Conservation (phyloP, 1,284 basidiomycete genomes). For the Leccinum fuscescens region DNA sequence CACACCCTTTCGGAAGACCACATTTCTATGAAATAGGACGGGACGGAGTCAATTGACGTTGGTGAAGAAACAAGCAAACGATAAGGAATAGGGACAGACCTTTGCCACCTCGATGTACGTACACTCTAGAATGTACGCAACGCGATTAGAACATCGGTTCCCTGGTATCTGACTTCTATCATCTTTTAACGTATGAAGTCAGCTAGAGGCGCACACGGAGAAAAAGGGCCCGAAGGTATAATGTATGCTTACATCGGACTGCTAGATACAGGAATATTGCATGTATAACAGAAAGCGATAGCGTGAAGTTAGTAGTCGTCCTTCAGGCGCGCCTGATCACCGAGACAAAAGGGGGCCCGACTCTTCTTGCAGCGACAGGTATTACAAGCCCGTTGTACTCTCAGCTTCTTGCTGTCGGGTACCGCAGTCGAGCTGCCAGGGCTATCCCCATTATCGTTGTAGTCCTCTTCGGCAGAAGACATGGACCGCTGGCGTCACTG, state of each 20-base stretch:
- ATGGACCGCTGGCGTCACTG: not conserved
- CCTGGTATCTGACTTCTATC: slow-evolving; percentile 64
- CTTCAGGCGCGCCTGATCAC: not conserved
- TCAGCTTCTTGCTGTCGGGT: slow-evolving; percentile 54
- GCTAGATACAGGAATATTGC: not conserved
- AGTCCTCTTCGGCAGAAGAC: slow-evolving; percentile 40
- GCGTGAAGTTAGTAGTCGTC: slow-evolving; percentile 10
- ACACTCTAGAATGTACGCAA: slow-evolving; percentile 70
- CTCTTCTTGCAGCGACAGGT: slow-evolving; percentile 75
- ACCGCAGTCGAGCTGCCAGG: not conserved
- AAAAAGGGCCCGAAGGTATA: not conserved
- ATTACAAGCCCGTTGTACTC: slow-evolving; percentile 74
- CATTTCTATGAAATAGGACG: slow-evolving; percentile 54
- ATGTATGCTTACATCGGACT: slow-evolving; percentile 55
- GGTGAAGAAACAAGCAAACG: not conserved
- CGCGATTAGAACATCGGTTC: slow-evolving; percentile 76
- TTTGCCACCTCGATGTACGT: slow-evolving; percentile 75
- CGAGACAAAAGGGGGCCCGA: slow-evolving; percentile 25
- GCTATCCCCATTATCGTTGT: slow-evolving; percentile 33
- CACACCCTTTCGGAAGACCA: slow-evolving; percentile 79
- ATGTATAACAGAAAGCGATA: not conserved
- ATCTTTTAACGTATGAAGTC: slow-evolving; percentile 33
- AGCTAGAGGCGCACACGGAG: not conserved
- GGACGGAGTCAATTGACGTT: not conserved
- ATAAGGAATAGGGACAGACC: slow-evolving; percentile 38